Conservation (phyloP, 1,139 yeast genomes). For the Entelexis paramagnoliae region DNA sequence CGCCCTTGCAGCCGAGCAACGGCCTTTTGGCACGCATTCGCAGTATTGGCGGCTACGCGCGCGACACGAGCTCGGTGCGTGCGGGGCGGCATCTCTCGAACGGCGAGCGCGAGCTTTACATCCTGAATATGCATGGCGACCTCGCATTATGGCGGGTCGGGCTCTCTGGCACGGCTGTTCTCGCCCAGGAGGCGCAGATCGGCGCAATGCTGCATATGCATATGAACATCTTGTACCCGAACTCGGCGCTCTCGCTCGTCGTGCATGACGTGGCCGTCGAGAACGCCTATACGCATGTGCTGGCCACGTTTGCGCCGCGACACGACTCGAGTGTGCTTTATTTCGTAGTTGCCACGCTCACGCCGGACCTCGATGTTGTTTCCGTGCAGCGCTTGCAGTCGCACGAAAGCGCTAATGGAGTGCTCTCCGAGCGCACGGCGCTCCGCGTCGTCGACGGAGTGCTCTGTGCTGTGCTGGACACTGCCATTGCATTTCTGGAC, state of each 20-base stretch:
- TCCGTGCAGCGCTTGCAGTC: slow-evolving; percentile 19
- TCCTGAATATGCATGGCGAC: slow-evolving; percentile 16
- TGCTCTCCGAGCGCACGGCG: not conserved
- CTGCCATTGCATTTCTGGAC: slow-evolving; percentile 15
- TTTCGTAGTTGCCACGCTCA: slow-evolving; percentile 13
- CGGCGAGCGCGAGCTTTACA: slow-evolving; percentile 9
- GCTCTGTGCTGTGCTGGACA: slow-evolving; percentile 2
- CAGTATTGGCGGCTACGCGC: slow-evolving; percentile 14
- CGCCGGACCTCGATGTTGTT: slow-evolving; percentile 9
- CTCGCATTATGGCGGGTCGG: slow-evolving; percentile 19
- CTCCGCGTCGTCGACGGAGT: slow-evolving; percentile 6
- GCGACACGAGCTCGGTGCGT: slow-evolving; percentile 9
- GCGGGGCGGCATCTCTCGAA: slow-evolving; percentile 3
- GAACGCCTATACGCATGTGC: slow-evolving; percentile 6
- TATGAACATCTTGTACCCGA: slow-evolving; percentile 19
- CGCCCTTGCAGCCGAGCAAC: slow-evolving; percentile 6
- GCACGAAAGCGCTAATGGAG: slow-evolving; percentile 4
- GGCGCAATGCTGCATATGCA: slow-evolving; percentile 14
- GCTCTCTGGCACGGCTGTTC: slow-evolving; percentile 6
- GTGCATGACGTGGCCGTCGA: slow-evolving; percentile 18
- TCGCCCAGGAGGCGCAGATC: slow-evolving; percentile 8
- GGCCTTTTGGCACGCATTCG: slow-evolving; percentile 10
- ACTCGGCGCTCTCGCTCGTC: slow-evolving; percentile 10
- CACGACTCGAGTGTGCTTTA: slow-evolving; percentile 1
- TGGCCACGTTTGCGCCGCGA: slow-evolving; percentile 19